phyloP scores from a whole-genome alignment of 169 alveolate species.

The Babesia bigemina region DNA sequence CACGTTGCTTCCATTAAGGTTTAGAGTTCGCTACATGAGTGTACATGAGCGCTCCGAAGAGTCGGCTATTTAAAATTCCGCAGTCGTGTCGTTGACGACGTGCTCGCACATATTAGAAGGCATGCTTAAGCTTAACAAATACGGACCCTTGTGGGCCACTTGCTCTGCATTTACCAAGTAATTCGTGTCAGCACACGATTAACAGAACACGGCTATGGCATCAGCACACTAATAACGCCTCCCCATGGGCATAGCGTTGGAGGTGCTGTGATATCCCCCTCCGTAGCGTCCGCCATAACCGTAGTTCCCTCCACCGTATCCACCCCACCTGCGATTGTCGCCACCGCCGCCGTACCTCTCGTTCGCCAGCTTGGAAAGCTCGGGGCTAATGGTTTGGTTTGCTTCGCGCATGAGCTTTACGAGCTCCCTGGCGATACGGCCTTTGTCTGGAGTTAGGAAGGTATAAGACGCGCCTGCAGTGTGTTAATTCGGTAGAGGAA shows the following conservation, averaged over 20 bases:
- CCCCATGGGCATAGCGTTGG: conserved; percentile 61
- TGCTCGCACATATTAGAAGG: no score
- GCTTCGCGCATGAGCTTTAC: conserved; percentile 92
- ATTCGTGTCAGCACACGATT: no score
- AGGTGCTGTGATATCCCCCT: conserved; percentile 32
- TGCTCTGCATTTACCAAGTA: no score
- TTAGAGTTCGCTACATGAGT: no score
- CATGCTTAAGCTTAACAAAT: no score
- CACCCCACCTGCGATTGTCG: conserved; percentile 68
- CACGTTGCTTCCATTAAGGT: no score
- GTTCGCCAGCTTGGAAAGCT: conserved; percentile 76
- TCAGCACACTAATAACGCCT: conserved; percentile 27
- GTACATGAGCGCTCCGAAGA: no score
- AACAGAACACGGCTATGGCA: no score
- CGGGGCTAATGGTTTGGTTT: conserved; percentile 89
- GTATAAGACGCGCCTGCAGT: conserved; percentile 87
- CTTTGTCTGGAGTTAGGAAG: conserved; percentile 90
- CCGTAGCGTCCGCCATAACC: conserved; percentile 37
- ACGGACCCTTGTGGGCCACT: no score
- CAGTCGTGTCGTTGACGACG: no score
- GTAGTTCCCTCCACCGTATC: conserved; percentile 27
- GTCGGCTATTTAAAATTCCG: no score
- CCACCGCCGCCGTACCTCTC: conserved; percentile 64
- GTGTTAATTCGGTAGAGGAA: background rate
- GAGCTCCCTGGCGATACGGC: conserved; percentile 90